Base-by-base conservation (phyloP, 345 rosid genomes). In the Cardamine chenopodiifolia region DNA sequence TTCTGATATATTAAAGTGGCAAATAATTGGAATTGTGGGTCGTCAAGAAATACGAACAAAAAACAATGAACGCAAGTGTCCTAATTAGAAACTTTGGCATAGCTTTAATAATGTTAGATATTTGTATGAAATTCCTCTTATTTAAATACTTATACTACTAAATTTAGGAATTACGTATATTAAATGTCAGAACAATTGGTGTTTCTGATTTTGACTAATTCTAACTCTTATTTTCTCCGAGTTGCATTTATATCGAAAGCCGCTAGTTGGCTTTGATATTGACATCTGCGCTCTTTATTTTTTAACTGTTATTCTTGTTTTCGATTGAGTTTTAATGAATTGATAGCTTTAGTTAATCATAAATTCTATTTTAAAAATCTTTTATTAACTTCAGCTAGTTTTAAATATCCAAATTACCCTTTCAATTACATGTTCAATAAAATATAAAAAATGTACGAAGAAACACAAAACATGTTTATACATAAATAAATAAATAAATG, bases 221-320 rank as follows among this genome's bases (percentile, higher is more conserved):
- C 68, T 54, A 54, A 61, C 63, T 62, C 69, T 56, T 56, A 13
- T 52, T 61, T 68, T 63, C 37, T 53, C 9, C 48, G 12, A 63
- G 42, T 70, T 70, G 52, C 75, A 55, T 71, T 77, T 65, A 71
- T 49, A 56, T 77, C 45, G 6, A 71, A 48, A 57, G 55, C 29
- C 32, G 50, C 72, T 59, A 70, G 76, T 65, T 71, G 80, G 72
- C 80, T 64, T 37, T 71, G 81, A 77, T 66, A n/a, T n/a, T 49
- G 77, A 77, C 80, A 58, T 76, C 42, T 64, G 22, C 59, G 34
- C 50, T 64, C 31, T 56, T 8, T 62, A 22, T 4, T 3, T 25
- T n/a, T n/a, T n/a, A n/a, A n/a, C n/a, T n/a, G 22, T 19, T 47
- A 47, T 5, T 42, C 5, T 13, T 14, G 13, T 2, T 17, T 34